phyloP scores from a whole-genome alignment of 2,329 filamentous ascomycete genomes.

The Pezizomycotina sp. region DNA sequence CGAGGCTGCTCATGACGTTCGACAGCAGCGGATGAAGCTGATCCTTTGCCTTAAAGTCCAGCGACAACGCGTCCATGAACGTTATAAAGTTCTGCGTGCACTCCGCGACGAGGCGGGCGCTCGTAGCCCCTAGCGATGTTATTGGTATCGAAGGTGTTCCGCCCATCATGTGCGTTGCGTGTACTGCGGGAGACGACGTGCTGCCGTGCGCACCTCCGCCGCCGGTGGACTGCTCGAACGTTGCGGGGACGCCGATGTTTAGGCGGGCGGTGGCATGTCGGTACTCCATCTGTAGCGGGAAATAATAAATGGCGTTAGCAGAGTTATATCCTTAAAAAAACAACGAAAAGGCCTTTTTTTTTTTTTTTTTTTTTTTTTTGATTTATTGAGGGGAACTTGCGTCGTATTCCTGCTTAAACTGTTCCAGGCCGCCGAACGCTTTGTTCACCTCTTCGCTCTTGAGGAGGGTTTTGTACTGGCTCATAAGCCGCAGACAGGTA shows the following conservation, averaged over 20 bases:
- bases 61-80: constrained; percentile 81
- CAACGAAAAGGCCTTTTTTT: too few species aligned
- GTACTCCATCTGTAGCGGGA: constrained; percentile 57
- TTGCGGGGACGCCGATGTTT: constrained; percentile 81
- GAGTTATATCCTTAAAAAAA: not conserved
- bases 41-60: constrained; percentile 86
- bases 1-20: constrained; percentile 91
- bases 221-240: constrained; percentile 44
- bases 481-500: constrained; percentile 80
- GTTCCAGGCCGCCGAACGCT: constrained; percentile 74
- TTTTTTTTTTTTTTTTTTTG: too few species aligned
- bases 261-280: constrained; percentile 85
- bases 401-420: constrained; percentile 83
- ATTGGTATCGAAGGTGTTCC: too few species aligned
- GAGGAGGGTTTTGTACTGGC: constrained; percentile 91
- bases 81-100: constrained; percentile 98
- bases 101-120: constrained; percentile 33
- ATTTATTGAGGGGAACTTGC: constrained; percentile 39
- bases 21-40: constrained; percentile 88
- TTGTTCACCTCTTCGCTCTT: constrained; percentile 79
- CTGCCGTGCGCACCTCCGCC: constrained; percentile 31
- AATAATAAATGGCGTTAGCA: not conserved
- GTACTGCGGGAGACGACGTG: constrained; percentile 30
- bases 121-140: not conserved
- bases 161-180: constrained; percentile 28